Evolutionary conservation across 2,329 filamentous ascomycete genomes (phyloP), one percentile per base, ranked within the genome.

Genomic region (Colletotrichum lupini): DNA sequence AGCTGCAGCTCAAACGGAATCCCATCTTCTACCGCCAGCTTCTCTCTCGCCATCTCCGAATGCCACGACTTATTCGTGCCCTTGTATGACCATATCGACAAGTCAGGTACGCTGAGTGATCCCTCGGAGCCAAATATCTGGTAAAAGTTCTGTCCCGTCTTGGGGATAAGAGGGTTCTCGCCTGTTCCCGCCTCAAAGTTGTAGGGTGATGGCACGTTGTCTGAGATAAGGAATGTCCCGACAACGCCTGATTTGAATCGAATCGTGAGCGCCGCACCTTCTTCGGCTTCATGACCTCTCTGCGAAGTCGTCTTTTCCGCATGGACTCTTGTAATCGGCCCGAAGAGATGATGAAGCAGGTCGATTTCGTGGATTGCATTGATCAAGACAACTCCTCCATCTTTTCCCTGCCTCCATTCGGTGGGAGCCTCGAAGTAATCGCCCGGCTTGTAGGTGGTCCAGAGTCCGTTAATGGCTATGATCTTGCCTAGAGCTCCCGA

Each of bases 291-390:
- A 67, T 87, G 85, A 0, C 81, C 80, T 1, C 89, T 82, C 42
- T 85, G 84, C 0, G 86, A 83, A 0, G 77, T 60, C 0, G 83
- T 86, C 62, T 82, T 80, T 75, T 91, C 87, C 0, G 87, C 89
- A 42, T 87, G 85, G 0, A 91, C 85, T 0, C 86, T 81, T 0
- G 78, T 77, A 30, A 92, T 87, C 0, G 87, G 85, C 0, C 89
- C 88, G 30, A 91, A 84, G 1, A 91, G 80, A 77, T 87, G 86
- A 59, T 91, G 89, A 22, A 92, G 80, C 0, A 90, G 80, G 73
- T 91, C 90, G 52, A 91, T 81, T 62, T 92, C 90, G 76, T 92
- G 89, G n/a, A 91, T 85, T 56, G 91, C 80, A 76, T 91, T 92
- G 73, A 91, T 91, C 3, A 87, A 80, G 8, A 91, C 80, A 0